Conservation (phyloP, 768 basidiomycete species). For the Xanthoconium stramineum region DNA sequence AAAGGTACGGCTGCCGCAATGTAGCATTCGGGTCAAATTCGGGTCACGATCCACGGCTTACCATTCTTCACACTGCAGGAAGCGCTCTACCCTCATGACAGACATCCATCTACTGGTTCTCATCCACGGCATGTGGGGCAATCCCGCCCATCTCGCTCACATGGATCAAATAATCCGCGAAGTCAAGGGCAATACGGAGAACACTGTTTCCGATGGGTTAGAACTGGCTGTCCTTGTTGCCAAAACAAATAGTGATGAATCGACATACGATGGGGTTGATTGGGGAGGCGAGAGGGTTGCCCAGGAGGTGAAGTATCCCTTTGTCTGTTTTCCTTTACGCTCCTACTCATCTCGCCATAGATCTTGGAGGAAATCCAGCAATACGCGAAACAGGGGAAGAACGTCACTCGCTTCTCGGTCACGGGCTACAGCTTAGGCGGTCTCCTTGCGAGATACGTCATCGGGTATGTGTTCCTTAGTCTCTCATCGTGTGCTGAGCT, state of each 20-base stretch:
- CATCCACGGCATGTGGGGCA: slow-evolving; percentile 78
- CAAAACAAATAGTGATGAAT: slow-evolving; percentile 60
- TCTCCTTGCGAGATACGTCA: slow-evolving; percentile 72
- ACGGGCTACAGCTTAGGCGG: slow-evolving; percentile 84
- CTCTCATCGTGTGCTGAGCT: slow-evolving; percentile 1
- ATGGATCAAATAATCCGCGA: slow-evolving; percentile 52
- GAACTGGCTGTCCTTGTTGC: slow-evolving; percentile 61
- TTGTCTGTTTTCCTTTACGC: background rate
- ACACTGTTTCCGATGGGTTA: slow-evolving; percentile 31
- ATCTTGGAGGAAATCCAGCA: slow-evolving; percentile 53
- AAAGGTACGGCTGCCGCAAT: slow-evolving; percentile 2
- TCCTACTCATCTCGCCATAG: slow-evolving; percentile 33
- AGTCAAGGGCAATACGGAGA: slow-evolving; percentile 29
- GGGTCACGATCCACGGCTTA: background rate
- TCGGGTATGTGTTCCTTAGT: slow-evolving; percentile 49
- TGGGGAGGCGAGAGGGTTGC: slow-evolving; percentile 81
- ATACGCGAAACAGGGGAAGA: slow-evolving; percentile 50
- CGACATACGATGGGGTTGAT: slow-evolving; percentile 82
- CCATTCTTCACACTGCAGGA: background rate
- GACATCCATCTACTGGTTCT: slow-evolving; percentile 43
- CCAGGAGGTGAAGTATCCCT: slow-evolving; percentile 53
- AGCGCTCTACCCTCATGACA: slow-evolving; percentile 19
- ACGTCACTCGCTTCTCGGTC: slow-evolving; percentile 67
- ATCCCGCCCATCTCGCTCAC: slow-evolving; percentile 61
- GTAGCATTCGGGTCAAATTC: background rate